Percentiles rank a stretch among this genome's conserved stretches.
Conservation (phyloP, 2,329 filamentous ascomycete species). For the Aureobasidium subglaciale region DNA sequence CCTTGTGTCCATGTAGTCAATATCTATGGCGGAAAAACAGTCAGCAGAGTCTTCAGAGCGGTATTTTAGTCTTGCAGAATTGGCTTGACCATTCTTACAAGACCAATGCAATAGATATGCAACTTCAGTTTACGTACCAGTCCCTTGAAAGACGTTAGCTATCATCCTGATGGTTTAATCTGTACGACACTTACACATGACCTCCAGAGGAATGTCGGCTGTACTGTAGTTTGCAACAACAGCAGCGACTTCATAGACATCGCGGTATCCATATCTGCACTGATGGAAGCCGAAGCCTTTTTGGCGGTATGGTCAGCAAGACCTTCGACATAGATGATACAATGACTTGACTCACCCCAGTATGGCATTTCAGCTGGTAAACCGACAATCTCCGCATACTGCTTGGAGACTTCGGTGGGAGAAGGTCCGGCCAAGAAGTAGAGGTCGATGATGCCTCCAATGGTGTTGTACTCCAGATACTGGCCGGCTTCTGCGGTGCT, state of each 20-base stretch:
- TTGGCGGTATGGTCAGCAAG: background rate
- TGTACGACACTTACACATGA: conserved; percentile 38
- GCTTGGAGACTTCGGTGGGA: conserved; percentile 41
- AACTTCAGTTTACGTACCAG: no score
- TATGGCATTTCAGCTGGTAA: conserved; percentile 45
- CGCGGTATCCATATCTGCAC: conserved; percentile 43
- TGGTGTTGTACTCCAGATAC: conserved; percentile 71
- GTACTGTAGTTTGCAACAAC: conserved; percentile 61
- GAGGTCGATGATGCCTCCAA: conserved; percentile 67
- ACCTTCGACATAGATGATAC: background rate
- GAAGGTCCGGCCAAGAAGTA: conserved; percentile 46
- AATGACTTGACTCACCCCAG: conserved; percentile 22
- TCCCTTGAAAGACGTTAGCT: conserved; percentile 18
- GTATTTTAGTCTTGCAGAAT: no score
- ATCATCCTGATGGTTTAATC: background rate
- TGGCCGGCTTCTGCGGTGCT: conserved; percentile 52
- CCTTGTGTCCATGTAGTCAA: conserved; percentile 37
- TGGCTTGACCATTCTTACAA: no score
- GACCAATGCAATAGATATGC: no score
- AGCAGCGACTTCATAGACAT: conserved; percentile 59
- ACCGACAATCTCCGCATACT: conserved; percentile 46
- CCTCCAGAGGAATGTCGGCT: conserved; percentile 61
- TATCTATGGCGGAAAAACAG: conserved; percentile 34
- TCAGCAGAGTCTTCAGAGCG: no score
- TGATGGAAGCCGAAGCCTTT: conserved; percentile 47